Evolutionary conservation across 768 basidiomycete genomes (phyloP), one percentile per base, ranked within the genome.

Genomic region (Dentipellis fragilis): DNA sequence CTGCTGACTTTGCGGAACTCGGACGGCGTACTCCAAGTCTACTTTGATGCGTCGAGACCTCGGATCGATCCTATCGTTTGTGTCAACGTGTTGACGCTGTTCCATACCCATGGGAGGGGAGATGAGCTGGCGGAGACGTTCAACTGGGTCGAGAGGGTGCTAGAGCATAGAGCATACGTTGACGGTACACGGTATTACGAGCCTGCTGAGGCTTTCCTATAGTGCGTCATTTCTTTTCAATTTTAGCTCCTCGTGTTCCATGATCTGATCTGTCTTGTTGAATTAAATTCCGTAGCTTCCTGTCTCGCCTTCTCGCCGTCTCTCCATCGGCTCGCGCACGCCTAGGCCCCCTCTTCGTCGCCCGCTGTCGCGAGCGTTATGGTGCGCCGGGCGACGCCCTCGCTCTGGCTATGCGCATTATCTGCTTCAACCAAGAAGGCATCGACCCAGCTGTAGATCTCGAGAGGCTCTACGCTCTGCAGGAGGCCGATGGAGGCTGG

Each of bases 401-500:
- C n/a, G 77, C 78, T 4, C 73, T 83, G 1, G 76, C 79, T 0
- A 79, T 80, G 77, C 78, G 81, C 0, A 69, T 84, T 49, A 58
- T 79, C 19, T 73, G 73, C 1, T 75, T 75, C 38, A 64, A 69
- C 0, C 67, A 63, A 10, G 67, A 76, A 9, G 76, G 72, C 8
- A 52, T 80, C n/a, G 59, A 63, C 19, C 68, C 77, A 58, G 67
- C 73, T 10, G 65, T 73, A 1, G 81, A 83, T 62, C 59, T 79
- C 7, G 66, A 70, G 6, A 63, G 66, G n/a, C 71, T 83, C 9
- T 69, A 77, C 2, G 63, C 69, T 6, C 62, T 79, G 57, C 81
- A 83, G 59, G 68, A 68, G 54, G 75, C 75, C 55, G 80, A 83
- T 58, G 81, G 81, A 14, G 75, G 78, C 2, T 83, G 78, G 77